Percentiles rank a stretch among this genome's conserved stretches.
These are phyloP conservation scores for Dacryopinax spathularia DNA, from an alignment of 768 basidiomycete species.

Conservation along the genomic window DNA sequence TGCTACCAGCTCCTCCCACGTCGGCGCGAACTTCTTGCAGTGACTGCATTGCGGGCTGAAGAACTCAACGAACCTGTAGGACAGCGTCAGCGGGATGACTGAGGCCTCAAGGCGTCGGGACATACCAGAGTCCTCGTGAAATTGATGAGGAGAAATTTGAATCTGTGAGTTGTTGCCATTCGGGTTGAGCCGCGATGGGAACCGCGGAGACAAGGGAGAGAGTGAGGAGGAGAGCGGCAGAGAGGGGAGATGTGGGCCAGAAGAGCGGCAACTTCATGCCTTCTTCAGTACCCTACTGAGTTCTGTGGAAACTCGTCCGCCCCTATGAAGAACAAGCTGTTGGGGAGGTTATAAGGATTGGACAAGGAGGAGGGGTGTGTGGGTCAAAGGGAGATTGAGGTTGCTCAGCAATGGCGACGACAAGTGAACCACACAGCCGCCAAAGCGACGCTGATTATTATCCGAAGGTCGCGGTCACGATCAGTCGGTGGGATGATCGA, in stretches of 20 bases:
- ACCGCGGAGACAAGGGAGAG: neutral
- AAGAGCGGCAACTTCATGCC: neutral
- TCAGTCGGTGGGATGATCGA: too few relatives aligned
- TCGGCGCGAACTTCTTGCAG: slow-evolving; percentile 65
- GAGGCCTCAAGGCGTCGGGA: neutral
- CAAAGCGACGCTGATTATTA: too few relatives aligned
- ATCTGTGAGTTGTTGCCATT: neutral
- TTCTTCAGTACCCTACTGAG: too few relatives aligned
- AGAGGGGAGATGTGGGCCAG: neutral
- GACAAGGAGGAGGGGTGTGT: too few relatives aligned
- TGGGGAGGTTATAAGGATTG: too few relatives aligned
- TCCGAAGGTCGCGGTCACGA: too few relatives aligned
- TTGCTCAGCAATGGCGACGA: too few relatives aligned
- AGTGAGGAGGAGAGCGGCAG: neutral
- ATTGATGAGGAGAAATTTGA: neutral
- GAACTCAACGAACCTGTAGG: slow-evolving; percentile 58
- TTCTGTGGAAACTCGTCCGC: too few relatives aligned
- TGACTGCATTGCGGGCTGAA: slow-evolving; percentile 78
- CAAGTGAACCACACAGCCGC: too few relatives aligned
- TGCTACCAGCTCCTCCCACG: slow-evolving; percentile 52
- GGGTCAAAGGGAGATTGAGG: too few relatives aligned
- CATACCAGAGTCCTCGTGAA: neutral
- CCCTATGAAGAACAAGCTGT: too few relatives aligned
- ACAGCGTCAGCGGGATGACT: neutral
- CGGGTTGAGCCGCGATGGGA: neutral